Evolutionary conservation across 2,329 filamentous ascomycete species (phyloP).

Genomic region (Macrophomina phaseolina): DNA sequence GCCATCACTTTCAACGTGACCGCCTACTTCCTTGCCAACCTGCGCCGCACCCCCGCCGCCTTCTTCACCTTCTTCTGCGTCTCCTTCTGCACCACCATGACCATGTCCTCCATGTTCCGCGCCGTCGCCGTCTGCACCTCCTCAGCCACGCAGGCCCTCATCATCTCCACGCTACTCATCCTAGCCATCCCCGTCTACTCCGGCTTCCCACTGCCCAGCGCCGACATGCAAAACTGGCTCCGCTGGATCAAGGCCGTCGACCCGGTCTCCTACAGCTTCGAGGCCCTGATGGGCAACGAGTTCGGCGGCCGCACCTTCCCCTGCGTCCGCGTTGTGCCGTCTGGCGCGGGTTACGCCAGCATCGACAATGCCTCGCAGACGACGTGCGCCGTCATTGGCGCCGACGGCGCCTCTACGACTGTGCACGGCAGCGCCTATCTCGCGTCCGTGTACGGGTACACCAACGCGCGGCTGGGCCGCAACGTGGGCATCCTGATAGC

Average conservation of each 20-base stretch:
- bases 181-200: slow-evolving; percentile 49
- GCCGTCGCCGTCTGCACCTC: slow-evolving; percentile 41
- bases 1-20: slow-evolving; percentile 64
- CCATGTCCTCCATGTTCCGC: slow-evolving; percentile 84
- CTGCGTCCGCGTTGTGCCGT: slow-evolving; percentile 57
- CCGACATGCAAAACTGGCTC: slow-evolving; percentile 60
- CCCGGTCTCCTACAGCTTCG: slow-evolving; percentile 28
- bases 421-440: slow-evolving; percentile 67
- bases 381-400: slow-evolving; percentile 60
- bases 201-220: slow-evolving; percentile 62
- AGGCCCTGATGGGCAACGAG: slow-evolving; percentile 28
- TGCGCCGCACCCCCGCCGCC: slow-evolving; percentile 70
- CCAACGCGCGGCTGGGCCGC: slow-evolving; percentile 34
- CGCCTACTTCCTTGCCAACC: slow-evolving; percentile 83
- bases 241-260: slow-evolving; percentile 60
- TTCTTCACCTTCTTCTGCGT: slow-evolving; percentile 86
- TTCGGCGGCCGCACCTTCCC: slow-evolving; percentile 45
- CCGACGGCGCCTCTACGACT: slow-evolving; percentile 49
- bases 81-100: slow-evolving; percentile 70
- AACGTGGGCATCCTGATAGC: slow-evolving; percentile 56
- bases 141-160: slow-evolving; percentile 71
- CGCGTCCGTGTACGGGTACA: slow-evolving; percentile 50
- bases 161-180: slow-evolving; percentile 63
- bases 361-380: slow-evolving; percentile 48
- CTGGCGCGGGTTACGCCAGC: slow-evolving; percentile 52